A percentile compares a stretch with the other conserved stretches of the same genome.
These are phyloP conservation scores for Lenzites betulinus DNA, from an alignment of 768 basidiomycete genomes.

Conservation along the genomic window DNA sequence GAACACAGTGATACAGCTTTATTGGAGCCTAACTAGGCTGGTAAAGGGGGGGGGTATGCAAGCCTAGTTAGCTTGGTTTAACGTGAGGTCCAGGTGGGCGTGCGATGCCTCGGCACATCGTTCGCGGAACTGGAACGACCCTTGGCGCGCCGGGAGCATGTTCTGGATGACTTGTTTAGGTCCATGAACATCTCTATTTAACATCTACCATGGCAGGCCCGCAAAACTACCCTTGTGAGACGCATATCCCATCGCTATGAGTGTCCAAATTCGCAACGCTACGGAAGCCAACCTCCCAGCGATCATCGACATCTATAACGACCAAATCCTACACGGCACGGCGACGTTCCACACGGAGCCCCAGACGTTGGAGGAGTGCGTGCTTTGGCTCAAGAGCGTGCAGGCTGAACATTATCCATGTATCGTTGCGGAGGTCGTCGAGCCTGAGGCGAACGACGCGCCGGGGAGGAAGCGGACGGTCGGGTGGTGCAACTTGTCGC, in stretches of 20 bases:
- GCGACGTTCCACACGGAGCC: constrained; percentile 17
- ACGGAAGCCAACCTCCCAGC: constrained; percentile 2
- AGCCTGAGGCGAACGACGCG: neutral
- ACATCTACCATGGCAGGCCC: too few relatives aligned
- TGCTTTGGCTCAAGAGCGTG: neutral
- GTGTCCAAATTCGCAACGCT: neutral
- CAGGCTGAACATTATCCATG: constrained; percentile 12
- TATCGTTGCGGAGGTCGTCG: constrained; percentile 8
- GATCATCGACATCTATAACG: constrained; percentile 17
- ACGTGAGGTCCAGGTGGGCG: too few relatives aligned
- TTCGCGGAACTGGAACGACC: too few relatives aligned
- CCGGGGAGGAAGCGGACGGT: neutral
- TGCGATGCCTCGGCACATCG: too few relatives aligned
- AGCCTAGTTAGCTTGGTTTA: too few relatives aligned
- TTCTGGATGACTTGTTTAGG: too few relatives aligned
- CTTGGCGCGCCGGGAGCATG: too few relatives aligned
- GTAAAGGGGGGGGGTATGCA: too few relatives aligned
- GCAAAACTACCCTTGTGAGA: too few relatives aligned
- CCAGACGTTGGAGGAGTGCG: constrained; percentile 3
- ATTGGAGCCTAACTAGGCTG: too few relatives aligned
- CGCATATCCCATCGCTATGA: neutral
- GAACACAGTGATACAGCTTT: too few relatives aligned
- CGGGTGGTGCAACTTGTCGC: constrained; percentile 14
- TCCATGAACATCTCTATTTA: too few relatives aligned
- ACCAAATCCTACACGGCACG: constrained; percentile 13